These are phyloP conservation scores for Fusarium nygamai DNA, from an alignment of 2,329 filamentous ascomycete genomes.

Conservation along the genomic window DNA sequence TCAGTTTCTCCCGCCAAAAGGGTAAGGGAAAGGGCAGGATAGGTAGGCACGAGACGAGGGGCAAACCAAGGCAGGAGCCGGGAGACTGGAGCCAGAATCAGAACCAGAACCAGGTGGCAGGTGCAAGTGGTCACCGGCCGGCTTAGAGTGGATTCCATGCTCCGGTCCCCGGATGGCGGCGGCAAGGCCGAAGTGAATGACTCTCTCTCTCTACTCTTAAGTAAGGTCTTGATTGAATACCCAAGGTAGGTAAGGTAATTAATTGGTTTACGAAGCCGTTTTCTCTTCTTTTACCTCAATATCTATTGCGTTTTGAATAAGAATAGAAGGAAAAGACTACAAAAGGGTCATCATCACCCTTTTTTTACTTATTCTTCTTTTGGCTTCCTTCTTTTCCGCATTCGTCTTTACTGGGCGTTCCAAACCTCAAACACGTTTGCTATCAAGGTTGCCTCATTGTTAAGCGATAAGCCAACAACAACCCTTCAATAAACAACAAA, in stretches of 20 bases:
- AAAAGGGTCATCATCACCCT: background rate
- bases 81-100: background rate
- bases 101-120: slow-evolving; percentile 20
- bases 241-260: background rate
- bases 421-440: background rate
- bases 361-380: background rate
- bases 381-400: background rate
- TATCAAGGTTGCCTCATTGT: background rate
- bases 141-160: slow-evolving; percentile 13
- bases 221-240: background rate
- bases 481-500: background rate
- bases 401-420: background rate
- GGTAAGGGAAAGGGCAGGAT: background rate
- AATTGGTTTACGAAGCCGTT: background rate
- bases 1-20: slow-evolving; percentile 15
- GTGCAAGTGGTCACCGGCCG: slow-evolving; percentile 17
- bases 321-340: background rate
- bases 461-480: background rate
- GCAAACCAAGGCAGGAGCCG: slow-evolving; percentile 16
- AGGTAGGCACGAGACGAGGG: slow-evolving; percentile 10
- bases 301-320: background rate
- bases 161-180: slow-evolving; percentile 25
- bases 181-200: slow-evolving; percentile 32
- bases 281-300: background rate
- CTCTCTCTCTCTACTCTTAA: background rate